Base-by-base conservation (phyloP, 2,329 filamentous ascomycete species). In the Clarireedia sp. region DNA sequence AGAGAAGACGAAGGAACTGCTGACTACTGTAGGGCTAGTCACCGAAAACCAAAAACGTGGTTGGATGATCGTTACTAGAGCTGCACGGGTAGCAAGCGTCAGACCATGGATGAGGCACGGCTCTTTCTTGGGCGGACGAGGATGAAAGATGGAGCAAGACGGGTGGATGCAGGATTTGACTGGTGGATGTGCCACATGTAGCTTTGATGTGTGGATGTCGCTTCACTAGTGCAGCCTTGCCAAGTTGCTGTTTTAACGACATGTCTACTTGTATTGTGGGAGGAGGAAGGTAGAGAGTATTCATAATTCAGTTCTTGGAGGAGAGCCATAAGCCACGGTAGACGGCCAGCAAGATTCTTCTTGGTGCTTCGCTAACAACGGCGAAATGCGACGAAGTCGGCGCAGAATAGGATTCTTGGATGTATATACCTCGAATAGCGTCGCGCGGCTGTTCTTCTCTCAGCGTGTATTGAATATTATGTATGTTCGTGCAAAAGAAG, bases 61-160 rank as follows among this genome's bases (percentile, higher is more conserved):
- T 46, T 52, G 50, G 29, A 38, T 21, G 50, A 52, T 53, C 51
- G n/a, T 47, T 29, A 8, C 37, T 53, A 41, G 7, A 33, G 29
- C 29, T 33, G 29, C 17, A 41, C 8, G 38, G 38, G 38, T 10
- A 12, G 29, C 29, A 33, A 33, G 29, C 9, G 29, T 14, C 29
- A 12, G 29, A 10, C 12, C 29, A 33, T 12, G 29, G 26, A 29
- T 6, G 26, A 29, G 24, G 9, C 7, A 29, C 26, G 26, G 26
- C 9, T 29, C 26, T 29, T 6, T 29, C 26, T 10, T 29, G 26
- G 26, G 29, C 29, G 10, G 0, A 33, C 29, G 10, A 9, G 29
- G 29, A 33, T 33, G 3, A 33, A 33, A 33, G 29, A 33, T 12
- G 12, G 29, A 10, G 12, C 4, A 1, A 3, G 24, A 33, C 2